Percentiles rank a stretch among this genome's conserved stretches.
Evolutionary conservation across 495 filamentous ascomycete genomes (phyloP).

Genomic region (Penicillium herquei): DNA sequence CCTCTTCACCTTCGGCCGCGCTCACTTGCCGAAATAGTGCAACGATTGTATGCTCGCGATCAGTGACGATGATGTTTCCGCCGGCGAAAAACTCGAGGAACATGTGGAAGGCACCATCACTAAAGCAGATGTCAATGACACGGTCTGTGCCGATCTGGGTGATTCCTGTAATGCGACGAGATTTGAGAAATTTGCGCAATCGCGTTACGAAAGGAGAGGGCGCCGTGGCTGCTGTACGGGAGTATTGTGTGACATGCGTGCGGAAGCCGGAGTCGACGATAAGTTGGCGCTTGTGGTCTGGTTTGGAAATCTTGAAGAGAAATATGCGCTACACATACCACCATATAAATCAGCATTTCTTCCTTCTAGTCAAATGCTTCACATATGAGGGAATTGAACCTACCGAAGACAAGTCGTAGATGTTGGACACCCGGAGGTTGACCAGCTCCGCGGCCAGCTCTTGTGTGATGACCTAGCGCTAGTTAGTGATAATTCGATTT

Average conservation of each 20-base stretch:
- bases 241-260: constrained; percentile 88
- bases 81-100: constrained; percentile 94
- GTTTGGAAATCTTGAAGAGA: constrained; percentile 87
- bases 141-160: constrained; percentile 89
- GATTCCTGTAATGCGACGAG: constrained; percentile 76
- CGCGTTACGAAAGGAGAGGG: constrained; percentile 81
- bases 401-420: constrained; percentile 91
- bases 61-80: constrained; percentile 93
- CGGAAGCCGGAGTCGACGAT: constrained; percentile 94
- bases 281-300: constrained; percentile 80
- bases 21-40: constrained; percentile 77
- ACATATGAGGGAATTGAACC: neutral
- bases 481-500: constrained; percentile 1
- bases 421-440: constrained; percentile 79
- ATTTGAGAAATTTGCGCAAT: constrained; percentile 83
- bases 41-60: constrained; percentile 73
- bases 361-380: neutral
- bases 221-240: constrained; percentile 75
- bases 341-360: neutral
- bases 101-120: constrained; percentile 81
- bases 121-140: constrained; percentile 89
- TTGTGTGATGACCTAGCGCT: constrained; percentile 76
- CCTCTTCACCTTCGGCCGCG: constrained; percentile 70
- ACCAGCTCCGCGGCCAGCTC: constrained; percentile 78
- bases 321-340: constrained; percentile 70